A percentile compares a stretch with the other conserved stretches of the same genome.
Conservation (phyloP, 192 early-diverging fungal species). For the Podila minutissima region DNA sequence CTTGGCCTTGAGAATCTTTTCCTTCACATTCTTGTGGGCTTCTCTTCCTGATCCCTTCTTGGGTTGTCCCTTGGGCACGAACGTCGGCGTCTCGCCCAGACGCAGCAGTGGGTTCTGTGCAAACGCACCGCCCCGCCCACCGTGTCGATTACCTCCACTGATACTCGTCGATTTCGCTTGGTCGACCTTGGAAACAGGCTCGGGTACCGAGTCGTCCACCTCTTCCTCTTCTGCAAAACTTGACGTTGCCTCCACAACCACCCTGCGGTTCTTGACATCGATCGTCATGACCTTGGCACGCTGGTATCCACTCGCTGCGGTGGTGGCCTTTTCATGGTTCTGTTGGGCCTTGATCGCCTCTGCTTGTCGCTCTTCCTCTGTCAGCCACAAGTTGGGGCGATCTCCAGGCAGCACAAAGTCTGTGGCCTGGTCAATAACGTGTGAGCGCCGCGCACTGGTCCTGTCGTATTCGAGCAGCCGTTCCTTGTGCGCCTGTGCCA, state of each 20-base stretch:
- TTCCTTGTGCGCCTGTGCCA: slow-evolving; percentile 61
- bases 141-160: slow-evolving; percentile 45
- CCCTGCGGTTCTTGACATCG: slow-evolving; percentile 54
- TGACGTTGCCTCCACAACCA: slow-evolving; percentile 48
- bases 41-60: neutral
- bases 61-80: slow-evolving; percentile 12
- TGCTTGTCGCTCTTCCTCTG: slow-evolving; percentile 55
- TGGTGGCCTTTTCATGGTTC: slow-evolving; percentile 54
- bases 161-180: slow-evolving; percentile 38
- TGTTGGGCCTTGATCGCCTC: slow-evolving; percentile 55
- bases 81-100: slow-evolving; percentile 37
- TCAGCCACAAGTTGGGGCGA: slow-evolving; percentile 60
- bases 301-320: slow-evolving; percentile 36
- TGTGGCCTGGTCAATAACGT: slow-evolving; percentile 60
- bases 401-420: slow-evolving; percentile 65
- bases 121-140: slow-evolving; percentile 41
- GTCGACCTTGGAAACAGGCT: slow-evolving; percentile 30
- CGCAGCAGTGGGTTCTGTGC: slow-evolving; percentile 41
- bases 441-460: slow-evolving; percentile 55
- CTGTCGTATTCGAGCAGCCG: slow-evolving; percentile 59
- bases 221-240: slow-evolving; percentile 14
- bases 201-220: slow-evolving; percentile 49
- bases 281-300: slow-evolving; percentile 63
- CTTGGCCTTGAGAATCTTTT: slow-evolving; percentile 30
- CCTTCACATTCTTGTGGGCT: slow-evolving; percentile 22